These are phyloP conservation scores for Cladosporium colombiae DNA, from an alignment of 2,329 filamentous ascomycete genomes.

Conservation along the genomic window DNA sequence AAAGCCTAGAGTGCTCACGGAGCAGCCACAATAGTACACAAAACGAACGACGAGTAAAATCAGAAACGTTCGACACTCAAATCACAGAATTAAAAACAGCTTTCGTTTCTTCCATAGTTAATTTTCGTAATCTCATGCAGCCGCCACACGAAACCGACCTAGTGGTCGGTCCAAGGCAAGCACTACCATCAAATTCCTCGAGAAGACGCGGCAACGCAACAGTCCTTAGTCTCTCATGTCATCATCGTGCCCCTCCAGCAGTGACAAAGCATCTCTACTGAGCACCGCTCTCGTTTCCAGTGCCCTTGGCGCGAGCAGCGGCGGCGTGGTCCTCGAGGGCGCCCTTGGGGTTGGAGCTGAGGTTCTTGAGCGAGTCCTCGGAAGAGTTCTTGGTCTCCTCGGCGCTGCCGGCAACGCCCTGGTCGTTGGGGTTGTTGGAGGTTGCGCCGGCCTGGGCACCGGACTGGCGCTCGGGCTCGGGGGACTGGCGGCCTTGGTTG, in stretches of 20 bases:
- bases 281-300: slow-evolving; percentile 11
- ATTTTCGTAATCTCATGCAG: slow-evolving; percentile 5
- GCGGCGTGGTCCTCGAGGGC: slow-evolving; percentile 62
- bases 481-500: slow-evolving; percentile 72
- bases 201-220: neutral
- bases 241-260: neutral
- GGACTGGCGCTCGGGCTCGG: slow-evolving; percentile 67
- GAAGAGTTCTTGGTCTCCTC: slow-evolving; percentile 53
- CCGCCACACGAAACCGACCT: neutral
- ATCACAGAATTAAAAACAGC: neutral
- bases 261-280: neutral
- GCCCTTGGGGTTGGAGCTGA: slow-evolving; percentile 67
- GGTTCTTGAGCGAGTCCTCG: slow-evolving; percentile 54
- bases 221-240: neutral
- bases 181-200: neutral
- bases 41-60: neutral
- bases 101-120: neutral
- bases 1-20: neutral
- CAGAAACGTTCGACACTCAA: neutral
- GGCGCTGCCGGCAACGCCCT: slow-evolving; percentile 43
- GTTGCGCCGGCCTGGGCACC: slow-evolving; percentile 67
- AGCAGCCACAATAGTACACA: neutral
- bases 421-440: slow-evolving; percentile 58
- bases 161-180: neutral
- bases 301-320: slow-evolving; percentile 61